Conservation (phyloP, 495 filamentous ascomycete species). For the Lophiotrema nucula region DNA sequence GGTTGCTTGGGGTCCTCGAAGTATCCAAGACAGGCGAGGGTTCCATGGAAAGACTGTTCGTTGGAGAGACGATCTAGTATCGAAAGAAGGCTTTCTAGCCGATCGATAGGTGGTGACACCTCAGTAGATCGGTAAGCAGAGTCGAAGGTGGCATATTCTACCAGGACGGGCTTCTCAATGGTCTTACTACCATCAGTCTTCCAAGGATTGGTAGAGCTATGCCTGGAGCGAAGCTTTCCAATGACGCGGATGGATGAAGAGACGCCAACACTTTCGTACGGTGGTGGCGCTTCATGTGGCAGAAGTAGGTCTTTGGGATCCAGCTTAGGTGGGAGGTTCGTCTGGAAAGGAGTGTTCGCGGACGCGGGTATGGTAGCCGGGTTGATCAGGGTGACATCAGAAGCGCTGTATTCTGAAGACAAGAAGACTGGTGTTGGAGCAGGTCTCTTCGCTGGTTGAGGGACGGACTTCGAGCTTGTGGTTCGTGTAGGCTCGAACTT, state of each 20-base stretch:
- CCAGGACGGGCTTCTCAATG: slow-evolving; percentile 53
- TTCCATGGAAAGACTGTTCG: slow-evolving; percentile 54
- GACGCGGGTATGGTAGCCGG: slow-evolving; percentile 17
- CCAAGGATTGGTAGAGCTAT: slow-evolving; percentile 45
- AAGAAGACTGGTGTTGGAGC: slow-evolving; percentile 22
- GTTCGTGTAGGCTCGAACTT: slow-evolving; percentile 37
- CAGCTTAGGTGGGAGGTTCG: slow-evolving; percentile 36
- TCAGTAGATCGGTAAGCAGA: slow-evolving; percentile 61
- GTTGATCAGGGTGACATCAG: slow-evolving; percentile 35
- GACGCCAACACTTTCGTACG: slow-evolving; percentile 41
- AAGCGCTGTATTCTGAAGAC: slow-evolving; percentile 30
- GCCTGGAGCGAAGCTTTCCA: slow-evolving; percentile 31
- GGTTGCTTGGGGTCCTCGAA: slow-evolving; percentile 76
- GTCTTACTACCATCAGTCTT: slow-evolving; percentile 39
- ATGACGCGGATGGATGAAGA: slow-evolving; percentile 36
- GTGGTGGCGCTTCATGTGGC: slow-evolving; percentile 43
- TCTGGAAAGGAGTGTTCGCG: not conserved
- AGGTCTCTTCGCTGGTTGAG: slow-evolving; percentile 36
- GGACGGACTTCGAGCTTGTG: slow-evolving; percentile 46
- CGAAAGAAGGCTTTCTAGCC: slow-evolving; percentile 62
- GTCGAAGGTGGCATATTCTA: slow-evolving; percentile 68
- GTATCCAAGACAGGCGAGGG: slow-evolving; percentile 78
- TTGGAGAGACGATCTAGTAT: slow-evolving; percentile 51
- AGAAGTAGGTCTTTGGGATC: slow-evolving; percentile 36
- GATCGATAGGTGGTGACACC: slow-evolving; percentile 60